Base-by-base conservation (phyloP, 306 rosid species). In the Delonix regia region DNA sequence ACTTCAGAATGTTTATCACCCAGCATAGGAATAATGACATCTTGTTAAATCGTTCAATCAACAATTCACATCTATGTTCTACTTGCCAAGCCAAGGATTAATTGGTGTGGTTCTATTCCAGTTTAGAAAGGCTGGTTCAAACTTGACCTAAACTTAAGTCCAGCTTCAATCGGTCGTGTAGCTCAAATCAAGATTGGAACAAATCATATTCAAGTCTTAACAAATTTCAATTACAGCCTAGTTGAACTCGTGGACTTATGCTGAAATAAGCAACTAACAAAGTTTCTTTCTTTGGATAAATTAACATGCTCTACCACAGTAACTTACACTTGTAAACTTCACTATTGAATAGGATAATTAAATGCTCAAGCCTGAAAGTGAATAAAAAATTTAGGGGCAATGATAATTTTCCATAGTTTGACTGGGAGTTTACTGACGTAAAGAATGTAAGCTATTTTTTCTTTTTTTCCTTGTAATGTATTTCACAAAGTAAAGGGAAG, bases 11-110 rank as follows among this genome's bases (percentile, higher is more conserved):
- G 6, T 41, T 44, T 71, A 38, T 38, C 49, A 56, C 14, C 52
- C 21, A 45, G 33, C 18, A n/a, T n/a, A 53, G 51, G 51, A 45
- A 45, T 45, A 21, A 49, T 25, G 30, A 74, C 27, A 53, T 19
- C 24, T 42, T 51, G n/a, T 45, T 51, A 38, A 18, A 73, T 30
- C 49, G 42, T 53, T 64, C 61, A 72, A 72, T 34, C 34, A 49
- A 48, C 36, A 6, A 3, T 36, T 42, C 59, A 38, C 10, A 49
- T 62, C 49, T 47, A 71, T 48, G 71, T 49, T 67, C 15, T n/a
- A 47, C 70, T 44, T 25, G 59, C 41, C 64, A 60, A 60, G 16
- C 16, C n/a, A 60, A 18, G 0, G 6, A 60, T 60, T 60, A 27
- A 41, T 60, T 60, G 39, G 9, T 5, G 5, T 60, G 18, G 9